phyloP scores from a whole-genome alignment of 306 rosid species.

The Quillaja saponaria region DNA sequence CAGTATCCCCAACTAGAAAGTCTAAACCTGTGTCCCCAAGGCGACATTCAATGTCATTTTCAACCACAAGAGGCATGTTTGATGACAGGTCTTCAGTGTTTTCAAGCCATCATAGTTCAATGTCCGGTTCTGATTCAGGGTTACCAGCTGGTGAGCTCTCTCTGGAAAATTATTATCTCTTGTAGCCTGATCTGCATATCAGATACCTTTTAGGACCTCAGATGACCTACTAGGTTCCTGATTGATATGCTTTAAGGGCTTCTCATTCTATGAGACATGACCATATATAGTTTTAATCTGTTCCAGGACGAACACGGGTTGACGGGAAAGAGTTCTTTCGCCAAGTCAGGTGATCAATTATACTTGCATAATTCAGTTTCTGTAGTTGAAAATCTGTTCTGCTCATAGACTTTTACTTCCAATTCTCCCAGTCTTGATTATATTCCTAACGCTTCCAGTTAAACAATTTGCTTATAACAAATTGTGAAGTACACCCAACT shows the following conservation, averaged over 20 bases:
- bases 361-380: constrained; percentile 14
- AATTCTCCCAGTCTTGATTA: neutral
- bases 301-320: constrained; percentile 76
- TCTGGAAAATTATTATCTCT: no score
- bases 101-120: constrained; percentile 44
- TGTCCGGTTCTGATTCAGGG: constrained; percentile 51
- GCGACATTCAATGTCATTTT: constrained; percentile 70
- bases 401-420: neutral
- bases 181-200: no score
- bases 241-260: constrained; percentile 12
- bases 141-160: constrained; percentile 59
- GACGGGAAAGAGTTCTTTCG: constrained; percentile 96
- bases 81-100: constrained; percentile 60
- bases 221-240: constrained; percentile 16
- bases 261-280: neutral
- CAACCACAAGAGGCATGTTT: constrained; percentile 64
- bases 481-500: neutral
- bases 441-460: neutral
- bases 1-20: constrained; percentile 74
- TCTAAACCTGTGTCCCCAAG: constrained; percentile 81
- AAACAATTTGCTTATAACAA: constrained; percentile 7
- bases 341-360: constrained; percentile 78
- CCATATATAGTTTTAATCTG: neutral
- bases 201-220: constrained; percentile 10
- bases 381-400: neutral